phyloP scores from a whole-genome alignment of 345 rosid species.

The Euphorbia tirucalli region DNA sequence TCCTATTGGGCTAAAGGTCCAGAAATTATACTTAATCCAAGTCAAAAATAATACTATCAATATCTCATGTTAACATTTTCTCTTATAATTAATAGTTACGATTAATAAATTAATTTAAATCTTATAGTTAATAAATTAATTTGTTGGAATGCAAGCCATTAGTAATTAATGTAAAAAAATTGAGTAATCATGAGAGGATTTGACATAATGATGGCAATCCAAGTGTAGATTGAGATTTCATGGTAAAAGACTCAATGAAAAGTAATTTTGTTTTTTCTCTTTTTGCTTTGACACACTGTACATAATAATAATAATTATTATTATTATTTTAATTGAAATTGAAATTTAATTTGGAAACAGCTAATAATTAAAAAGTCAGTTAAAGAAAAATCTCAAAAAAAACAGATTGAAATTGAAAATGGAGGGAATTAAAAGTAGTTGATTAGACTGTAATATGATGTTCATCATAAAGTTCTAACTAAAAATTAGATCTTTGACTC shows the following conservation, averaged over 20 bases:
- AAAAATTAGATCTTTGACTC: constrained; percentile 26
- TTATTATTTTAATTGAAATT: no score
- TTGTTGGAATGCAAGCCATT: not conserved
- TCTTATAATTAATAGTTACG: no score
- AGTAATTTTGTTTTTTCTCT: not conserved
- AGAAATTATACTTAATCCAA: no score
- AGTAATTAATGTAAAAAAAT: no score
- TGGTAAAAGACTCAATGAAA: not conserved
- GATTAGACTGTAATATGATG: constrained; percentile 6
- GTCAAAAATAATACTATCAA: no score
- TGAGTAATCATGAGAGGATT: not conserved
- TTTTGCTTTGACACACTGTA: no score
- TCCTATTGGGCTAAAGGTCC: no score
- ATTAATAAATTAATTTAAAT: no score
- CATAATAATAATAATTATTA: no score
- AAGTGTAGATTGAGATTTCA: not conserved
- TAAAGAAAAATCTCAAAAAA: not conserved
- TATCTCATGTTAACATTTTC: no score
- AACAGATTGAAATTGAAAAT: constrained; percentile 12
- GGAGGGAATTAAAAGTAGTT: constrained; percentile 24
- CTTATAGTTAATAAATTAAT: no score
- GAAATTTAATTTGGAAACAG: not conserved
- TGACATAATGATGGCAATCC: not conserved
- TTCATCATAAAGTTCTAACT: constrained; percentile 14
- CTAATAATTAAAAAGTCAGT: not conserved